Percentiles rank a stretch among this genome's conserved stretches.
Evolutionary conservation across 768 basidiomycete species (phyloP).

Genomic region (Pleurotus sapidus): DNA sequence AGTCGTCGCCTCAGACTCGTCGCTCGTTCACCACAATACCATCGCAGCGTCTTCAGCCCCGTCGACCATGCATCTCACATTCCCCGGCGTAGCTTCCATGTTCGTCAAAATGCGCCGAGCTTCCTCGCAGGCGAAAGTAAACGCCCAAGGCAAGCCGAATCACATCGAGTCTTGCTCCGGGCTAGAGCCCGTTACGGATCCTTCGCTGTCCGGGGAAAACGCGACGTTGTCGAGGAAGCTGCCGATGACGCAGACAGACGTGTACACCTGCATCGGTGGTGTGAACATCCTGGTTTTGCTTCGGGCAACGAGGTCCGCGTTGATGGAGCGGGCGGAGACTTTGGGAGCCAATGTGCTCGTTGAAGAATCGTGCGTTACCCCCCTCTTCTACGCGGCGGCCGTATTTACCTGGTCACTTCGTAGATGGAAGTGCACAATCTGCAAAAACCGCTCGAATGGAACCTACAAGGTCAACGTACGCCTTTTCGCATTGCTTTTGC

Average conservation of each 20-base stretch:
- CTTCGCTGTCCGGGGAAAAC: conserved; percentile 23
- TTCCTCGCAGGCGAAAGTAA: conserved; percentile 11
- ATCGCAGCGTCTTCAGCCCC: conserved; percentile 11
- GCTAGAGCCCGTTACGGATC: conserved; percentile 35
- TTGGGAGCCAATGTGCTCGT: conserved; percentile 60
- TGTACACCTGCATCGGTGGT: conserved; percentile 57
- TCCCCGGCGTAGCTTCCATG: conserved; percentile 47
- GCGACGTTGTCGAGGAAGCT: conserved; percentile 10
- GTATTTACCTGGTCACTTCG: not conserved
- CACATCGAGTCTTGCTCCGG: conserved; percentile 35
- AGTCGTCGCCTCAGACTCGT: not conserved
- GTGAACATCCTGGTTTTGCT: conserved; percentile 61
- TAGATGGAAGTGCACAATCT: conserved; percentile 68
- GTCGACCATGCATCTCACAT: conserved; percentile 22
- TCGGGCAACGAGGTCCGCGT: conserved; percentile 45
- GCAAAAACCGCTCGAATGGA: conserved; percentile 43
- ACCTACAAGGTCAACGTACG: conserved; percentile 62
- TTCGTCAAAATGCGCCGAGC: conserved; percentile 52
- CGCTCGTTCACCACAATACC: not conserved
- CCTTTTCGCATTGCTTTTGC: conserved; percentile 7
- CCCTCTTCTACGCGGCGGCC: conserved; percentile 1
- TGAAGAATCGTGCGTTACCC: conserved; percentile 60
- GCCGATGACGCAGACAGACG: conserved; percentile 29
- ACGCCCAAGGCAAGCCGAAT: conserved; percentile 18
- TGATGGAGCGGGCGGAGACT: conserved; percentile 47